Conservation (phyloP, 2,329 filamentous ascomycete species). For the Penicillium sp. region DNA sequence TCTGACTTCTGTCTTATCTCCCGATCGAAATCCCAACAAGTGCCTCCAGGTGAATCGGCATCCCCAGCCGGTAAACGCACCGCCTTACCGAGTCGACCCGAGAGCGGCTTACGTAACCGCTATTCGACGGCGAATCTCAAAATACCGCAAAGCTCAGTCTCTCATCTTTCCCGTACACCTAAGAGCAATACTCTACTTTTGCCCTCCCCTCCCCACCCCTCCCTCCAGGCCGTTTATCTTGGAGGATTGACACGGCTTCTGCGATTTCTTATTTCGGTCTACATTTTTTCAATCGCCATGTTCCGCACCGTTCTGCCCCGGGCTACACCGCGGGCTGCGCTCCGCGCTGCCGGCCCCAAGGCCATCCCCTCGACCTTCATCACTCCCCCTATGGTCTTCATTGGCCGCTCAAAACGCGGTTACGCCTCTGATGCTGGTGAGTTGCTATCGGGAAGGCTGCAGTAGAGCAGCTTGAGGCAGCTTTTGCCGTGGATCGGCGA, state of each 20-base stretch:
- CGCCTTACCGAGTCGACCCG: constrained; percentile 27
- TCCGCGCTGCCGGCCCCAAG: constrained; percentile 44
- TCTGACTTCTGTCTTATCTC: background rate
- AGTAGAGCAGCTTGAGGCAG: constrained; percentile 4
- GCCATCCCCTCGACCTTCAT: constrained; percentile 42
- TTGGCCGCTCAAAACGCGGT: constrained; percentile 58
- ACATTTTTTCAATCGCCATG: constrained; percentile 46
- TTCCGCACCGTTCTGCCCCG: constrained; percentile 58
- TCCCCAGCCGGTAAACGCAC: constrained; percentile 20
- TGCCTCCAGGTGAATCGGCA: constrained; percentile 16
- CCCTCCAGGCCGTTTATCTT: constrained; percentile 25
- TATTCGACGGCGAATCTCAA: constrained; percentile 23
- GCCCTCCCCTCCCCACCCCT: constrained; percentile 25
- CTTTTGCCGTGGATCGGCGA: constrained; percentile 24
- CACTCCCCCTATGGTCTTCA: constrained; percentile 48
- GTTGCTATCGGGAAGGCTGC: constrained; percentile 17
- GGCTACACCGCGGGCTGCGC: constrained; percentile 50
- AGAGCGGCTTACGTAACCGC: constrained; percentile 25
- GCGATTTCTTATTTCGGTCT: constrained; percentile 33
- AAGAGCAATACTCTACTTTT: constrained; percentile 18
- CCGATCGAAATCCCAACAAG: constrained; percentile 9
- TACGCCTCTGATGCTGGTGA: constrained; percentile 58
- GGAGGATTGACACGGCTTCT: constrained; percentile 38
- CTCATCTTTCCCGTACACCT: constrained; percentile 26
- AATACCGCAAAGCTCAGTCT: constrained; percentile 34